A percentile compares a stretch with the other conserved stretches of the same genome.
phyloP scores from a whole-genome alignment of 352 stramenopile species.

The Pythium grandisporangium region DNA sequence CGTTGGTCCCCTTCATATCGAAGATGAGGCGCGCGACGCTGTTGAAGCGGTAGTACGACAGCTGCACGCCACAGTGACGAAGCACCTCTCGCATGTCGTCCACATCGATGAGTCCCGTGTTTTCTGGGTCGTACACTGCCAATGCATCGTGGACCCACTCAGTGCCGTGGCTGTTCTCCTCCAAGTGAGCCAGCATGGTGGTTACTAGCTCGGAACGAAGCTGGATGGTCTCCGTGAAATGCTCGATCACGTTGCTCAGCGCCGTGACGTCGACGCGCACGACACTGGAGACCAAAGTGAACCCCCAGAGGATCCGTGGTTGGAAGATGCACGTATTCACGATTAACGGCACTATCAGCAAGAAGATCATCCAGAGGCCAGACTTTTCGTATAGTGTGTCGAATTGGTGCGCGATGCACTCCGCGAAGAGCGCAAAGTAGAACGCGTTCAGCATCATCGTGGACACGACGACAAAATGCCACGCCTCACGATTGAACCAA shows the following conservation, averaged over 20 bases:
- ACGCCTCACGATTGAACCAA: neutral
- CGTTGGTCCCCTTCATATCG: neutral
- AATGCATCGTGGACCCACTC: constrained; percentile 5
- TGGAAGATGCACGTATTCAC: neutral
- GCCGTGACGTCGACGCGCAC: neutral
- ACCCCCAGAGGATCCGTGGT: neutral
- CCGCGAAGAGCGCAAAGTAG: neutral
- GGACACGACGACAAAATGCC: neutral
- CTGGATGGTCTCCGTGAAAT: constrained; percentile 1
- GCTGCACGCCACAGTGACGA: constrained; percentile 6
- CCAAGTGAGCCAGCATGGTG: constrained; percentile 4
- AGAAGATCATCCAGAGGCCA: neutral
- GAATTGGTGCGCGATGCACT: neutral
- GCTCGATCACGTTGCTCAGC: neutral
- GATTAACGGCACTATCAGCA: neutral
- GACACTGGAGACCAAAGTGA: neutral
- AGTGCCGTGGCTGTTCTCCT: neutral
- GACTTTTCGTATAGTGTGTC: neutral
- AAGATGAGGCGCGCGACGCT: constrained; percentile 2
- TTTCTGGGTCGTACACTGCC: neutral
- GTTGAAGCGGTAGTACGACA: constrained; percentile 20
- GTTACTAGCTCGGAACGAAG: neutral
- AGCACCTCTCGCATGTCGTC: constrained; percentile 11
- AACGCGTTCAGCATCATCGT: neutral
- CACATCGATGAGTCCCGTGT: constrained; percentile 5